Evolutionary conservation across 148 eudicot genomes (phyloP).

Genomic region (Rhododendron molle): DNA sequence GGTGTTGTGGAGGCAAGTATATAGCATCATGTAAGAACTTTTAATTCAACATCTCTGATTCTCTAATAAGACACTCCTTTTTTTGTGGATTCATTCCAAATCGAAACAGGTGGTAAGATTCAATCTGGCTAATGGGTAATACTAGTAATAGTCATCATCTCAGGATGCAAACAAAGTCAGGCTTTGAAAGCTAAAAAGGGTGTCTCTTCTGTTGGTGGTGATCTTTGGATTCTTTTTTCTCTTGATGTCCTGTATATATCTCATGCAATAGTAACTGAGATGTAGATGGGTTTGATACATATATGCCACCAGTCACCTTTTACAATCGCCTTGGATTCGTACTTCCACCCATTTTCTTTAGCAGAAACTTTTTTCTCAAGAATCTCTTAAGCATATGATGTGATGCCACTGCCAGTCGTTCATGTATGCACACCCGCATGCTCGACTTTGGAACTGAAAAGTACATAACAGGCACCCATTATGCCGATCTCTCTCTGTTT

Average conservation of each 20-base stretch:
- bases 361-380: background rate
- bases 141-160: too few species aligned
- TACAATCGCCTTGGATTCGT: constrained; percentile 9
- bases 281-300: background rate
- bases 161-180: background rate
- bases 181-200: background rate
- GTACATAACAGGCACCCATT: too few species aligned
- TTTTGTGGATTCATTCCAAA: background rate
- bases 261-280: background rate
- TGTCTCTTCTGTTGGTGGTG: background rate
- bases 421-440: background rate
- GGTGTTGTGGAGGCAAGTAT: too few species aligned
- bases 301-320: background rate
- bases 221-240: background rate
- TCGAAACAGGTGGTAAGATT: background rate
- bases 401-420: too few species aligned
- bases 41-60: background rate
- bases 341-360: background rate
- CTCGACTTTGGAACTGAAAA: background rate
- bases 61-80: background rate
- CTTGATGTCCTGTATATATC: background rate
- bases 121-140: background rate
- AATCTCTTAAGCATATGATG: background rate
- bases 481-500: background rate
- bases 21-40: background rate